A percentile compares a stretch with the other conserved stretches of the same genome.
Conservation (phyloP, 1,284 basidiomycete species). For the Microbotryum violaceum region DNA sequence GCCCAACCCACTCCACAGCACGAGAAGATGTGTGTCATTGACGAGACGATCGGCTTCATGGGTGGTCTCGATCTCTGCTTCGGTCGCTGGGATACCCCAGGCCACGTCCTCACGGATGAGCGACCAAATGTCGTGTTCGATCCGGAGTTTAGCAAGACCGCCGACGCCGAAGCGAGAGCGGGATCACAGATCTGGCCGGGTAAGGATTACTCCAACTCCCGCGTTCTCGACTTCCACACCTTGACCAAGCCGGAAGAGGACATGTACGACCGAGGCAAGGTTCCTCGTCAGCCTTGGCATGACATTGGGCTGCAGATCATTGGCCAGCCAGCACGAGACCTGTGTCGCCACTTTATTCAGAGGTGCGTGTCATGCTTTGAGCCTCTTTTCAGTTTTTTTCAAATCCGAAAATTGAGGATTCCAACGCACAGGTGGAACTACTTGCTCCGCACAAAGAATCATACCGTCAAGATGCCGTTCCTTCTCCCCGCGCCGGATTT, state of each 20-base stretch:
- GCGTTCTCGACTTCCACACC: slow-evolving; percentile 77
- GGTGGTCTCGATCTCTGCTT: slow-evolving; percentile 84
- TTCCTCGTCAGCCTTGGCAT: slow-evolving; percentile 98
- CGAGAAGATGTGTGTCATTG: slow-evolving; percentile 96
- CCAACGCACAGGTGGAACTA: slow-evolving; percentile 66
- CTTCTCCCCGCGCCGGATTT: slow-evolving; percentile 90
- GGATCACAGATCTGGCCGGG: slow-evolving; percentile 46
- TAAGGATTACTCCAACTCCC: slow-evolving; percentile 84
- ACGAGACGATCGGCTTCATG: slow-evolving; percentile 96
- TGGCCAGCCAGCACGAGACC: slow-evolving; percentile 89
- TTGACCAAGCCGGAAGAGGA: slow-evolving; percentile 88
- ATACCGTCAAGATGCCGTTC: slow-evolving; percentile 86
- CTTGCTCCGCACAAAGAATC: slow-evolving; percentile 88
- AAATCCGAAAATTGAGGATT: no score
- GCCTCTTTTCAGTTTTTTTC: neutral
- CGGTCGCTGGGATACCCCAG: slow-evolving; percentile 66
- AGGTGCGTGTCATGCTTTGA: slow-evolving; percentile 48
- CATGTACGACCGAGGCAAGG: slow-evolving; percentile 81
- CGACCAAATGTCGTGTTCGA: slow-evolving; percentile 39
- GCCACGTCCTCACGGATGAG: slow-evolving; percentile 85
- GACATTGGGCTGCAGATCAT: slow-evolving; percentile 93
- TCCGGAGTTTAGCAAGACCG: slow-evolving; percentile 50
- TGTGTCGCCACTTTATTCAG: slow-evolving; percentile 92
- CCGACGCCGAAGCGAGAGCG: slow-evolving; percentile 15
- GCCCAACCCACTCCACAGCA: slow-evolving; percentile 52